These are phyloP conservation scores for Pichia sp. DNA, from an alignment of 1,139 yeast species.

Conservation along the genomic window DNA sequence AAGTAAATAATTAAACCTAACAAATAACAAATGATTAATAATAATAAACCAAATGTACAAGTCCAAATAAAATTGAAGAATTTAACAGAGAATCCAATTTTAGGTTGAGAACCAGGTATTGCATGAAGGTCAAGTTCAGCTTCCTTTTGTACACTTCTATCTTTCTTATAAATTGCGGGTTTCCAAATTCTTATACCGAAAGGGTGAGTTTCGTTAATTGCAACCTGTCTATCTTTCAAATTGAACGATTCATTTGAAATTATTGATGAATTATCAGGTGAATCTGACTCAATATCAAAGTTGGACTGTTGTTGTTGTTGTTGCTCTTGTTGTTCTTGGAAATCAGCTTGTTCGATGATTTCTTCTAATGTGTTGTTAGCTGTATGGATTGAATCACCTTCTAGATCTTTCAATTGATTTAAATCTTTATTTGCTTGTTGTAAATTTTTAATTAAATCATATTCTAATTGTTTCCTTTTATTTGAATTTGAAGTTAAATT, in stretches of 20 bases:
- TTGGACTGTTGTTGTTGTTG: not conserved
- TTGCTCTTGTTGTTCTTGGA: constrained; percentile 4
- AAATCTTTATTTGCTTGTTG: constrained; percentile 21
- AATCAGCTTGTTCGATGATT: not conserved
- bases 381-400: constrained; percentile 19
- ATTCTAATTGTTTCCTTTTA: constrained; percentile 22
- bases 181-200: constrained; percentile 98
- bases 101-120: constrained; percentile 44
- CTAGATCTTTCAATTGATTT: constrained; percentile 20
- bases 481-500: not conserved
- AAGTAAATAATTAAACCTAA: constrained; percentile 36
- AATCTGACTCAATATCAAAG: constrained; percentile 22
- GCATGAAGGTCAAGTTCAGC: constrained; percentile 91
- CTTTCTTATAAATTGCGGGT: constrained; percentile 90
- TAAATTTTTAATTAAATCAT: constrained; percentile 22
- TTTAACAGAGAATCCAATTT: constrained; percentile 56
- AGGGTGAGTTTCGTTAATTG: constrained; percentile 94
- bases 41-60: constrained; percentile 57
- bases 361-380: constrained; percentile 6
- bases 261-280: constrained; percentile 37
- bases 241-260: constrained; percentile 74
- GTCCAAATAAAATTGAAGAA: constrained; percentile 77
- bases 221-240: constrained; percentile 88
- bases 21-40: constrained; percentile 44
- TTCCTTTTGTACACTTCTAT: constrained; percentile 81